A percentile compares a stretch with the other conserved stretches of the same genome.
Conservation (phyloP, 148 eudicot genomes). For the Arbutus unedo region DNA sequence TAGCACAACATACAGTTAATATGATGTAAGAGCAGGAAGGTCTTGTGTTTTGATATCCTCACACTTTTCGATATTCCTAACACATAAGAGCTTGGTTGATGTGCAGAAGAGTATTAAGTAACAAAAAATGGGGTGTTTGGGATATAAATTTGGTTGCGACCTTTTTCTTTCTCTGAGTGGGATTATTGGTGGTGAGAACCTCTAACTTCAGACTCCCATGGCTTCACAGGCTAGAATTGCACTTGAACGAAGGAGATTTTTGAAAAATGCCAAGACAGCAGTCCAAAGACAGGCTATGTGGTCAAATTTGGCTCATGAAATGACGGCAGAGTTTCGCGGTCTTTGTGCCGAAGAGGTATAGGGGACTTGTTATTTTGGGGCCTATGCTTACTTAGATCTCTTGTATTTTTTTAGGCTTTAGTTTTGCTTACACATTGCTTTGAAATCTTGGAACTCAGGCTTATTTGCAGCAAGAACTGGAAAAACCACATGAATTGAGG, state of each 20-base stretch:
- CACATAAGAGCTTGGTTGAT: neutral
- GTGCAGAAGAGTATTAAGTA: neutral
- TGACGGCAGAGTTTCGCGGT: conserved; percentile 98
- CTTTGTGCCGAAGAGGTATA: conserved; percentile 98
- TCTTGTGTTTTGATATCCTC: neutral
- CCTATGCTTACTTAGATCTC: neutral
- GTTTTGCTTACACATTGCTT: neutral
- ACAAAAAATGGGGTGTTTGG: neutral
- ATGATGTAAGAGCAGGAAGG: neutral
- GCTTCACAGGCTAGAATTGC: conserved; percentile 86
- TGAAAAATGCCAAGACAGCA: conserved; percentile 87
- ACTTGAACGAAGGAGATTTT: conserved; percentile 80
- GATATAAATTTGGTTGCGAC: neutral
- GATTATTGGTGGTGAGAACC: neutral
- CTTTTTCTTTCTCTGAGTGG: neutral
- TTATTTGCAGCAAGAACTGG: conserved; percentile 95
- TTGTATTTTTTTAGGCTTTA: conserved; percentile 4
- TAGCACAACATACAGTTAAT: neutral
- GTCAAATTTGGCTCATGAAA: conserved; percentile 98
- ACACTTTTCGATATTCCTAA: neutral
- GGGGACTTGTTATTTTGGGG: neutral
- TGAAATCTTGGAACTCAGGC: conserved; percentile 49
- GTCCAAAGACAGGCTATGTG: conserved; percentile 95
- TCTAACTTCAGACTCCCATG: neutral
- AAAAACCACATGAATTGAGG: conserved; percentile 86